Evolutionary conservation across 768 basidiomycete genomes (phyloP), one percentile per base, ranked within the genome.

Genomic region (Termitomyces sp.): DNA sequence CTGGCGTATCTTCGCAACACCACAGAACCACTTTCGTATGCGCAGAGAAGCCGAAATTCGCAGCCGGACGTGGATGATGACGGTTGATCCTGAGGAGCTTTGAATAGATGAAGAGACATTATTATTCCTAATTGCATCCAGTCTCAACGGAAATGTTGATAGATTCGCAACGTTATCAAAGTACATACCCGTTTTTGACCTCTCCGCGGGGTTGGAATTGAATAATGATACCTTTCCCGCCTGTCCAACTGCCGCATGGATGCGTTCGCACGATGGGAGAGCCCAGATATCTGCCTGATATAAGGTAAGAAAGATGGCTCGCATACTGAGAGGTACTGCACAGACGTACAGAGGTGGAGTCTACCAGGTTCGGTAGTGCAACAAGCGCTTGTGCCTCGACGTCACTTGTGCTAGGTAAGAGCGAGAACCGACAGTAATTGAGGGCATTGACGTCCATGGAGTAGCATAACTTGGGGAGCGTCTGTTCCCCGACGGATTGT

Each of bases 381-480:
- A 98, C 66, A 44, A 93, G 70, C 1, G 82, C 85, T 62, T 63
- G 57, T 60, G 62, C 45, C 40, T 54, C 56, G 8, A 54, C 56
- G n/a, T n/a, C n/a, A 45, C 49, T 60, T 26, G 46, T 60, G 61
- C 58, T 51, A 32, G 38, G 62, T 32, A 88, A 66, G 2, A 98
- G 73, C 7, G 90, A 88, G 69, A 97, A 94, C 2, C 88, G 83
- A 70, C 96, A 98, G 67, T 88, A 98, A 65, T 96, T 97, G 53
- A 98, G 77, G 2, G 96, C 86, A 65, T 99, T 99, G 56, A 95
- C 85, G 63, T 93, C 90, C 67, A 98, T 71, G 0, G 88, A 87
- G 62, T 85, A 87, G 11, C 71, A 66, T 3, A 90, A 67, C 7
- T 65, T 56, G 3, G 89, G 88, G 0, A 70, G 69, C 1, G 78